phyloP scores from a whole-genome alignment of 1,139 yeast genomes.

The Yamadazyma buinensis region DNA sequence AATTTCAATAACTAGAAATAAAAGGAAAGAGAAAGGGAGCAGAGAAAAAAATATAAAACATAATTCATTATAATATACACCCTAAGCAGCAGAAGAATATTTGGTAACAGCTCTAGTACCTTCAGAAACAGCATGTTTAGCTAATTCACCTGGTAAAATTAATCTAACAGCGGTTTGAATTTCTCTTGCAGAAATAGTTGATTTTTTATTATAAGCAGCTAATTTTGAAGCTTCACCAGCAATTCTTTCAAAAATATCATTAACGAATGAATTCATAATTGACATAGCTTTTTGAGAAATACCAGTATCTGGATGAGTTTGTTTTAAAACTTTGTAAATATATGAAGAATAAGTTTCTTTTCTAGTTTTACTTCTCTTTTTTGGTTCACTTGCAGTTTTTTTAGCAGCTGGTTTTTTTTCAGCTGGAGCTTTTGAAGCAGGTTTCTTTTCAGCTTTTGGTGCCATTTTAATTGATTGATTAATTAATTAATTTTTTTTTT shows the following conservation, averaged over 20 bases:
- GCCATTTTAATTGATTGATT: no score
- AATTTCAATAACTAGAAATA: no score
- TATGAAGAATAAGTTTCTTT: conserved; percentile 98
- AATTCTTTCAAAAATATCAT: conserved; percentile 92
- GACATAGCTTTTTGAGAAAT: conserved; percentile 99
- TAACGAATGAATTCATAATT: conserved; percentile 97
- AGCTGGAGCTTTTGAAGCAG: conserved; percentile 98
- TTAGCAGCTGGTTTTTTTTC: conserved; percentile 95
- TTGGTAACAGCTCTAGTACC: conserved; percentile 99
- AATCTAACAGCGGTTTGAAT: conserved; percentile 99
- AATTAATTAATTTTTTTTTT: no score
- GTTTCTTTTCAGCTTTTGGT: conserved; percentile 97
- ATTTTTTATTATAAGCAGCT: conserved; percentile 99
- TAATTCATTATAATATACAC: no score
- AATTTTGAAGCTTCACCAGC: conserved; percentile 98
- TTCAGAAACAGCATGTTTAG: conserved; percentile 98
- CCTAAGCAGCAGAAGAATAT: conserved; percentile 86
- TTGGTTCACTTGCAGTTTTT: conserved; percentile 86
- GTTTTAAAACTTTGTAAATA: conserved; percentile 97
- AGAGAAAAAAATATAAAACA: no score
- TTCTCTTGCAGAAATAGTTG: conserved; percentile 98
- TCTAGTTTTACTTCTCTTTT: conserved; percentile 96
- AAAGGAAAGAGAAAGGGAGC: no score
- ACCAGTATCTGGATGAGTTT: conserved; percentile 99
- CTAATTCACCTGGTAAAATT: conserved; percentile 99